Evolutionary conservation across 116 monocot species (phyloP).

Genomic region (Trichopus zeylanicus): DNA sequence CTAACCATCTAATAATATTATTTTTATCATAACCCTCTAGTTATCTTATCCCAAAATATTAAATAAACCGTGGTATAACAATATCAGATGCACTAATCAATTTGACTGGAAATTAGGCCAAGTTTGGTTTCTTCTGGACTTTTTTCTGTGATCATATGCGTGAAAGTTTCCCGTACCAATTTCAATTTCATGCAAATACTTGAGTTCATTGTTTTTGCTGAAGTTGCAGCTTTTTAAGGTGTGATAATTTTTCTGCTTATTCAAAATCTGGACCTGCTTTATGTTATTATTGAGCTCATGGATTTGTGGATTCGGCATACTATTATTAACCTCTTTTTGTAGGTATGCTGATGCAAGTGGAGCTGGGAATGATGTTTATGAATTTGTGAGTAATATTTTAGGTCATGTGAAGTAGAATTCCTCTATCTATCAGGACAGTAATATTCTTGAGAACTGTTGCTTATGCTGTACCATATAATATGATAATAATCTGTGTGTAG

Average conservation of each 20-base stretch:
- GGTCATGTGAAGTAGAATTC: no score
- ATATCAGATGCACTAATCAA: no score
- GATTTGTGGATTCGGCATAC: neutral
- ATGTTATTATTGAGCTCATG: neutral
- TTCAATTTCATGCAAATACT: neutral
- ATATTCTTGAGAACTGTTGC: no score
- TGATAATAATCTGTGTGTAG: constrained; percentile 17
- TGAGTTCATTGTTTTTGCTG: neutral
- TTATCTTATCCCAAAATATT: no score
- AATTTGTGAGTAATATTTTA: constrained; percentile 33
- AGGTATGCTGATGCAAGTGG: constrained; percentile 63
- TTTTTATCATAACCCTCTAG: no score
- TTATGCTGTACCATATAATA: no score
- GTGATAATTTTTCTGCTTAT: neutral
- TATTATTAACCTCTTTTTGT: constrained; percentile 8
- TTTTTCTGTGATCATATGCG: neutral
- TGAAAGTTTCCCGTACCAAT: neutral
- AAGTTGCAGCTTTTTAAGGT: neutral
- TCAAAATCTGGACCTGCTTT: neutral
- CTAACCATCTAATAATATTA: no score
- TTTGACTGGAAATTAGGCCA: no score
- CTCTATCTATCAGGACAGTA: no score
- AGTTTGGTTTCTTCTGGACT: neutral
- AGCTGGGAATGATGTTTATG: constrained; percentile 54
- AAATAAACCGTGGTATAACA: no score